Percentiles rank a stretch among this genome's conserved stretches.
phyloP scores from a whole-genome alignment of 2,329 filamentous ascomycete species.

The Ascochyta viciae-villosae region DNA sequence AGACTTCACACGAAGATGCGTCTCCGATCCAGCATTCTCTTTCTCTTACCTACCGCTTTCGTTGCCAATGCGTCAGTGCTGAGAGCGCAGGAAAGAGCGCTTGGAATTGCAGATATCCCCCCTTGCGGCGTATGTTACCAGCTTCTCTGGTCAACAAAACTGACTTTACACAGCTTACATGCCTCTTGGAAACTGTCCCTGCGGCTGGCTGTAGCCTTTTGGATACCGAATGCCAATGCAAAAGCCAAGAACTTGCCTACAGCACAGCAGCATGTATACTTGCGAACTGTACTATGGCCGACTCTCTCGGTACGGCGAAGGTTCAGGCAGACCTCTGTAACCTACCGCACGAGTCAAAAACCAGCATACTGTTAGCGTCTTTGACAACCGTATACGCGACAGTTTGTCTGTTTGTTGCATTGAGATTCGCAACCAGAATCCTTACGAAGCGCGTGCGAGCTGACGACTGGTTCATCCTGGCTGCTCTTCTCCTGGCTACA shows the following conservation, averaged over 20 bases:
- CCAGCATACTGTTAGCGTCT: slow-evolving; percentile 14
- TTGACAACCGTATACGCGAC: slow-evolving; percentile 21
- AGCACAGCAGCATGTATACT: slow-evolving; percentile 25
- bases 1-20: background rate
- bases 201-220: slow-evolving; percentile 18
- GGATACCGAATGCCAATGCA: slow-evolving; percentile 27
- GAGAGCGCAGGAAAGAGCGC: background rate
- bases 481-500: slow-evolving; percentile 24
- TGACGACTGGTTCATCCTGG: slow-evolving; percentile 32
- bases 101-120: slow-evolving; percentile 7
- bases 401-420: slow-evolving; percentile 20
- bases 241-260: slow-evolving; percentile 15
- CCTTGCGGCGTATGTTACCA: slow-evolving; percentile 5
- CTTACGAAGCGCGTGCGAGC: slow-evolving; percentile 22
- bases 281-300: slow-evolving; percentile 31
- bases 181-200: slow-evolving; percentile 10
- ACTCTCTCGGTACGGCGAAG: slow-evolving; percentile 25
- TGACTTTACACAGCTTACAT: background rate
- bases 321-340: slow-evolving; percentile 32
- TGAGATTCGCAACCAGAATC: slow-evolving; percentile 24
- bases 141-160: background rate
- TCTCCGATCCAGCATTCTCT: background rate
- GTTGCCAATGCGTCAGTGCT: background rate
- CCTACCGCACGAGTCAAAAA: slow-evolving; percentile 25
- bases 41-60: background rate